phyloP scores from a whole-genome alignment of 768 basidiomycete genomes.

The Cubamyces lactineus region DNA sequence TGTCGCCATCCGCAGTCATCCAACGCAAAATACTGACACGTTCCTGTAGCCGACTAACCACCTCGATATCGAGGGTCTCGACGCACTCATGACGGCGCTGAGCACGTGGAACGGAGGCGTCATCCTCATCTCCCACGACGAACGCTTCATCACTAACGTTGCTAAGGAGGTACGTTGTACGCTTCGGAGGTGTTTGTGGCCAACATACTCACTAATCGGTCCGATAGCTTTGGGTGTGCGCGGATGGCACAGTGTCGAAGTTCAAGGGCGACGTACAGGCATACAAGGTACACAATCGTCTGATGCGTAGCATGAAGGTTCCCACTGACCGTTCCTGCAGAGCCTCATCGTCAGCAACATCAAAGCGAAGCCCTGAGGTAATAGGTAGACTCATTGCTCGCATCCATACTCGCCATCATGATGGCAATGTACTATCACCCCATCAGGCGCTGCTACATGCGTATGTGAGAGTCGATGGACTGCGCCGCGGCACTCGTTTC shows the following conservation, averaged over 20 bases:
- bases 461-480: no score
- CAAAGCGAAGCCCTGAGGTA: conserved; percentile 36
- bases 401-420: background rate
- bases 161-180: conserved; percentile 69
- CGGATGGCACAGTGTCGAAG: conserved; percentile 76
- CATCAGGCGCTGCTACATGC: background rate
- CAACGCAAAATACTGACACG: background rate
- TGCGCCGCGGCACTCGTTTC: no score
- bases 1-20: conserved; percentile 26
- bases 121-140: conserved; percentile 94
- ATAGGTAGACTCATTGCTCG: background rate
- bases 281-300: conserved; percentile 69
- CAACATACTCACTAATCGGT: conserved; percentile 6
- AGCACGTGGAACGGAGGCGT: conserved; percentile 87
- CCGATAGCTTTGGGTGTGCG: conserved; percentile 88
- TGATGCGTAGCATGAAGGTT: background rate
- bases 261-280: conserved; percentile 89
- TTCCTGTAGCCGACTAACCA: conserved; percentile 81
- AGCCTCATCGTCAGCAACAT: conserved; percentile 59
- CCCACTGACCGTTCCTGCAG: conserved; percentile 39
- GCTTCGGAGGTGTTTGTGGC: conserved; percentile 2
- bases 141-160: conserved; percentile 90
- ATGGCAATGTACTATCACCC: background rate
- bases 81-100: conserved; percentile 88
- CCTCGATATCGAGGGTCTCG: conserved; percentile 96